Evolutionary conservation across 495 filamentous ascomycete species (phyloP).

Genomic region (Hyphodiscus hymeniophilus): DNA sequence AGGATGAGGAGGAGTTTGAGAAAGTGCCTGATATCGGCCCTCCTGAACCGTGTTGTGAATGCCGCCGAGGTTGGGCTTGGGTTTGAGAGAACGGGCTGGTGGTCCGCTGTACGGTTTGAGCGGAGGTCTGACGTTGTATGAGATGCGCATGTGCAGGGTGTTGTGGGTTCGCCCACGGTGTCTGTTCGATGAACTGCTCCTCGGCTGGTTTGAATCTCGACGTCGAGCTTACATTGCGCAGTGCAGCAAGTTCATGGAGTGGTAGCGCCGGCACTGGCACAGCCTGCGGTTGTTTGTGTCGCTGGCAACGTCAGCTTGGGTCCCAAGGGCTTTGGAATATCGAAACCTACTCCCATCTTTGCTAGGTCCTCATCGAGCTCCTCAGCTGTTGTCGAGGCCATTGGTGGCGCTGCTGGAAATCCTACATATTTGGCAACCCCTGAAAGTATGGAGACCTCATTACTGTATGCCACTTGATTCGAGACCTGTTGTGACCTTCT

Average conservation of each 20-base stretch:
- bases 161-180: conserved; percentile 82
- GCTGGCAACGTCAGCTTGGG: conserved; percentile 18
- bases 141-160: conserved; percentile 59
- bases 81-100: conserved; percentile 22
- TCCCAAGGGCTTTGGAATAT: not conserved
- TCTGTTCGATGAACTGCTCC: conserved; percentile 75
- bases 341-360: conserved; percentile 73
- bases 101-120: conserved; percentile 18
- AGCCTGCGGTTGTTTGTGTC: conserved; percentile 21
- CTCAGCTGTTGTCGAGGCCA: conserved; percentile 58
- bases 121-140: conserved; percentile 21
- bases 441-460: conserved; percentile 82
- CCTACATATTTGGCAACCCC: conserved; percentile 91
- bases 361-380: conserved; percentile 83
- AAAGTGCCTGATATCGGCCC: conserved; percentile 21
- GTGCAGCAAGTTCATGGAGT: conserved; percentile 33
- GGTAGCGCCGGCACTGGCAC: conserved; percentile 10
- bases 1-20: conserved; percentile 13
- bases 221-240: conserved; percentile 19
- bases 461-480: conserved; percentile 82
- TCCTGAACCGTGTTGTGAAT: conserved; percentile 15
- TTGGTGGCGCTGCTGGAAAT: conserved; percentile 87
- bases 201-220: conserved; percentile 54
- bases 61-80: conserved; percentile 15
- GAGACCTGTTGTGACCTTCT: conserved; percentile 62